Base-by-base conservation (phyloP, 2,329 filamentous ascomycete species). In the Rhynchosporium secalis region DNA sequence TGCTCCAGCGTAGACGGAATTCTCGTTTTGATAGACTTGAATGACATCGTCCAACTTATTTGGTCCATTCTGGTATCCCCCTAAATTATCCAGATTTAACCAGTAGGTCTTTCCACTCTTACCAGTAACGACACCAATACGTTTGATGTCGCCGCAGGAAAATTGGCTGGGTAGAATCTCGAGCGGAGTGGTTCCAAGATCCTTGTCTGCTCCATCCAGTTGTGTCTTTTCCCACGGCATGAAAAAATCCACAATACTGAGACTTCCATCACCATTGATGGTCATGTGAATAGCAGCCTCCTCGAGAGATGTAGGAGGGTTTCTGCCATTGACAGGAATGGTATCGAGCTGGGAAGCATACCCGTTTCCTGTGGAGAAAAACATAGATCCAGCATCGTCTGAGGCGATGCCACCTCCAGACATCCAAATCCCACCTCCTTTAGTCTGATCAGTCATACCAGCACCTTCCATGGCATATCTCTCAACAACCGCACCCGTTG, bases 31-130 rank as follows among this genome's bases (percentile, higher is more conserved):
- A 49, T 76, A 78, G 1, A 76, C 73, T 62, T 78, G 76, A 36
- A 80, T 73, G n/a, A 79, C 75, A 7, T 72, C 70, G 62, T 82
- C 80, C 29, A 77, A 72, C 51, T 73, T 74, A 58, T 77, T 75
- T 1, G 74, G 58, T 3, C 79, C 78, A 65, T 77, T 80, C 58
- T 79, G 76, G 63, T 82, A 82, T 28, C 80, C 79, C 20, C 79
- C 79, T 15, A 82, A 72, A 60, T 81, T 76, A 64, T 81, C 79
- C 31, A 81, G 66, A 66, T 82, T 78, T 12, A 81, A 68, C 68
- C 75, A 80, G 66, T 82, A 82, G 0, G 78, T 80, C 69, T 81
- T 81, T n/a, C 78, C 78, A 48, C 74, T 78, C 69, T 82, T 82
- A 4, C 79, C 79, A 1, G 79, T 80, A 6, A 81, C 72, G n/a